A percentile compares a stretch with the other conserved stretches of the same genome.
phyloP scores from a whole-genome alignment of 2,329 filamentous ascomycete genomes.

The Pseudogymnoascus destructans region DNA sequence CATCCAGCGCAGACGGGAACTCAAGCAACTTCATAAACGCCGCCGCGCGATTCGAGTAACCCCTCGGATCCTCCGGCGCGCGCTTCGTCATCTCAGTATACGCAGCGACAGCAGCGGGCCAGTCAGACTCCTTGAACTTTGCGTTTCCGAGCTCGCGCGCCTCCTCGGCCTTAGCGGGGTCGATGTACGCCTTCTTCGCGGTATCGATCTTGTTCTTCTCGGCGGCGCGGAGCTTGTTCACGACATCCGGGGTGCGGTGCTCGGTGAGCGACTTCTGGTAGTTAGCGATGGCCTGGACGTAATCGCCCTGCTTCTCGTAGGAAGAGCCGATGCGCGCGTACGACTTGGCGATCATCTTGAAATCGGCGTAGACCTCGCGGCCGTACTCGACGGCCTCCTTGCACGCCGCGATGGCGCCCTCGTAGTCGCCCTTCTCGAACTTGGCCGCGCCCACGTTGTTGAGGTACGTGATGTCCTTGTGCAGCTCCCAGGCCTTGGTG shows the following conservation, averaged over 20 bases:
- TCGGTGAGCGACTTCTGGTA: slow-evolving; percentile 93
- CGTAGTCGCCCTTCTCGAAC: slow-evolving; percentile 92
- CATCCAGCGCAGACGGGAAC: slow-evolving; percentile 83
- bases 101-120: slow-evolving; percentile 85
- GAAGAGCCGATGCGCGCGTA: slow-evolving; percentile 89
- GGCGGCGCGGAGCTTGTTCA: slow-evolving; percentile 79
- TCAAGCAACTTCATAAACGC: slow-evolving; percentile 94
- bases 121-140: slow-evolving; percentile 95
- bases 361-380: slow-evolving; percentile 80
- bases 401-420: slow-evolving; percentile 75
- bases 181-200: slow-evolving; percentile 69
- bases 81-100: slow-evolving; percentile 97
- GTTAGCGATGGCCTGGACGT: slow-evolving; percentile 67
- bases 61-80: slow-evolving; percentile 79
- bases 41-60: slow-evolving; percentile 93
- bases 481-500: slow-evolving; percentile 80
- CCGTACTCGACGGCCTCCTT: slow-evolving; percentile 82
- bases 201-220: slow-evolving; percentile 75
- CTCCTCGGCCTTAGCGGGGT: slow-evolving; percentile 86
- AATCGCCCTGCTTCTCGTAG: slow-evolving; percentile 79
- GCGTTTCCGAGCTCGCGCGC: slow-evolving; percentile 88
- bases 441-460: slow-evolving; percentile 92
- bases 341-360: slow-evolving; percentile 97
- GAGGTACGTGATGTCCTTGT: slow-evolving; percentile 95
- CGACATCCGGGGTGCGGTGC: slow-evolving; percentile 87